phyloP scores from a whole-genome alignment of 208 protist species.

The Trypanosoma rangeli region DNA sequence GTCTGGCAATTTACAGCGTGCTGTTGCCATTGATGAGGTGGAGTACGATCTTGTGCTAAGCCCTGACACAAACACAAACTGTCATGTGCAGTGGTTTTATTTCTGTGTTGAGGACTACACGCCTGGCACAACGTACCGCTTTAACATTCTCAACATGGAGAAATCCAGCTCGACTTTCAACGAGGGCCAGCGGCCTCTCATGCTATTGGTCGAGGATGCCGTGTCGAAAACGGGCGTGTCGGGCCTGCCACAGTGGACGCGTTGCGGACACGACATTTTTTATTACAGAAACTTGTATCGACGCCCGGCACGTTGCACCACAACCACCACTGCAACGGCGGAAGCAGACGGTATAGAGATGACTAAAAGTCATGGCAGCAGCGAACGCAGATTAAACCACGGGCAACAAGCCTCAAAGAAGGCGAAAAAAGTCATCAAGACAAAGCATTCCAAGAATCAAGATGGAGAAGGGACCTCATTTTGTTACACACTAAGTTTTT shows the following conservation, averaged over 20 bases:
- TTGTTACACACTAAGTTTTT: slow-evolving; percentile 95
- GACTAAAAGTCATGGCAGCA: background rate
- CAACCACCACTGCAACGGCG: slow-evolving; percentile 18
- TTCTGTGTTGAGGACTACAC: slow-evolving; percentile 81
- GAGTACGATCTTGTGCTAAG: slow-evolving; percentile 96
- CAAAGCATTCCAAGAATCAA: background rate
- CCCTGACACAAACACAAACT: slow-evolving; percentile 93
- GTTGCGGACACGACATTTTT: slow-evolving; percentile 70
- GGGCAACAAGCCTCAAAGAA: slow-evolving; percentile 12
- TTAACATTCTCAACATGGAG: slow-evolving; percentile 97
- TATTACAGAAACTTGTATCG: slow-evolving; percentile 83
- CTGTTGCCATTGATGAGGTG: slow-evolving; percentile 69
- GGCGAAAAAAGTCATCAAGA: slow-evolving; percentile 14
- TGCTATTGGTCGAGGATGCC: slow-evolving; percentile 70
- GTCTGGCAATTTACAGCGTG: slow-evolving; percentile 93
- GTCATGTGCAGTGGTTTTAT: slow-evolving; percentile 98
- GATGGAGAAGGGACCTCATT: slow-evolving; percentile 11
- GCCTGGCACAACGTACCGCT: slow-evolving; percentile 82
- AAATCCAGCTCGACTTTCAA: slow-evolving; percentile 95
- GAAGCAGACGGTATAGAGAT: slow-evolving; percentile 8
- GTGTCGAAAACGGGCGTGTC: background rate
- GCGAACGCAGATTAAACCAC: slow-evolving; percentile 4
- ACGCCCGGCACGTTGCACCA: slow-evolving; percentile 46
- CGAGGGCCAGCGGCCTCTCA: slow-evolving; percentile 91
- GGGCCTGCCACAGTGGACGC: slow-evolving; percentile 41